phyloP scores from a whole-genome alignment of 2,329 filamentous ascomycete species.

The Phialemonium atrogriseum region DNA sequence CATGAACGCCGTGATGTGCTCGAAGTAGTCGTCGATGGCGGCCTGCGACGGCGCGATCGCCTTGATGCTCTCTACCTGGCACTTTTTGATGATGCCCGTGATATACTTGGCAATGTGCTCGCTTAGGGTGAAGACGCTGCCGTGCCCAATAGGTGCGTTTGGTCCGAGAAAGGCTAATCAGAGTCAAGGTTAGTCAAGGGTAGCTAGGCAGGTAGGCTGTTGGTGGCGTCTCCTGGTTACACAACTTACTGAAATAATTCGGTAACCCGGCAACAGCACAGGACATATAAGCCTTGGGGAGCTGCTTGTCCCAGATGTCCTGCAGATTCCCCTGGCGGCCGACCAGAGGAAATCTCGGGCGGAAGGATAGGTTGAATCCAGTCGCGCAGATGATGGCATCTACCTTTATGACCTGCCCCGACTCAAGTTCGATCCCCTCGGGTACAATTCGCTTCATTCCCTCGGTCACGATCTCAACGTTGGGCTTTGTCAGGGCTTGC shows the following conservation, averaged over 20 bases:
- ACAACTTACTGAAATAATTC: slow-evolving; percentile 44
- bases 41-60: slow-evolving; percentile 34
- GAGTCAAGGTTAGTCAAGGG: slow-evolving; percentile 4
- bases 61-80: slow-evolving; percentile 40
- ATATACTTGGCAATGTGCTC: slow-evolving; percentile 46
- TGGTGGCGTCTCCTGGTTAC: no score
- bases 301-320: slow-evolving; percentile 33
- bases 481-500: slow-evolving; percentile 33
- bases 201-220: no score
- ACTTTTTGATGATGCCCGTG: slow-evolving; percentile 36
- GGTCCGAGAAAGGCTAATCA: slow-evolving; percentile 41
- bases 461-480: slow-evolving; percentile 38
- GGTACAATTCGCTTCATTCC: slow-evolving; percentile 36
- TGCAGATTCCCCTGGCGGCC: slow-evolving; percentile 42
- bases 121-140: slow-evolving; percentile 40
- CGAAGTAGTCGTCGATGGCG: slow-evolving; percentile 42
- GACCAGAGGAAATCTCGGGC: slow-evolving; percentile 41
- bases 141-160: slow-evolving; percentile 41
- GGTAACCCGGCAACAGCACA: slow-evolving; percentile 42
- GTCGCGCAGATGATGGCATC: slow-evolving; percentile 52
- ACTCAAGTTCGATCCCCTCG: slow-evolving; percentile 37
- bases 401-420: slow-evolving; percentile 39
- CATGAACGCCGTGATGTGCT: slow-evolving; percentile 41
- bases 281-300: slow-evolving; percentile 44
- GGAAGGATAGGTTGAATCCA: slow-evolving; percentile 46